Conservation (phyloP, 2,329 filamentous ascomycete species). For the Neofusicoccum cordaticola region DNA sequence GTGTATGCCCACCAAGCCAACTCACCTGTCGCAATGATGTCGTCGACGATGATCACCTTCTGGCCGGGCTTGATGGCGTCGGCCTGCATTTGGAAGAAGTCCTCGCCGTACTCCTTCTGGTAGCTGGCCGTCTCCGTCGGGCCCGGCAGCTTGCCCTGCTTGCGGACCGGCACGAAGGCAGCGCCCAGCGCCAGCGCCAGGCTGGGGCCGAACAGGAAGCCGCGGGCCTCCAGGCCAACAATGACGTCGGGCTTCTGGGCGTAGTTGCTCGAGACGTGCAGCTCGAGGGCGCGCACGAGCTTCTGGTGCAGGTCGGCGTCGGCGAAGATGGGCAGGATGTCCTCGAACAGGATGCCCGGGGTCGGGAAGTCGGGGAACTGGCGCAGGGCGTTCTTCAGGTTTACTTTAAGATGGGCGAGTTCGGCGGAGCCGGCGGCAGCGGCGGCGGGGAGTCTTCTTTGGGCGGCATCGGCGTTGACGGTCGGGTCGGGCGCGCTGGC, state of each 20-base stretch:
- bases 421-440: slow-evolving; percentile 50
- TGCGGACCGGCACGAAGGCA: slow-evolving; percentile 88
- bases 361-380: slow-evolving; percentile 90
- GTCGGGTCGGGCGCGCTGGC: slow-evolving; percentile 33
- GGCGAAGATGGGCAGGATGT: slow-evolving; percentile 95
- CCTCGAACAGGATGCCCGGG: slow-evolving; percentile 91
- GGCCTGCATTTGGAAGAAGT: slow-evolving; percentile 93
- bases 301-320: slow-evolving; percentile 69
- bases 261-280: slow-evolving; percentile 70
- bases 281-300: slow-evolving; percentile 79
- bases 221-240: slow-evolving; percentile 88
- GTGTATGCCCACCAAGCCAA: slow-evolving; percentile 24
- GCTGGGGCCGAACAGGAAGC: slow-evolving; percentile 91
- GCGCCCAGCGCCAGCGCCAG: slow-evolving; percentile 80
- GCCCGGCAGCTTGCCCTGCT: slow-evolving; percentile 93
- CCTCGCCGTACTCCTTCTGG: slow-evolving; percentile 93
- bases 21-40: slow-evolving; percentile 97
- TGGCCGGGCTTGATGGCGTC: slow-evolving; percentile 81
- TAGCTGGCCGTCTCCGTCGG: slow-evolving; percentile 81
- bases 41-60: slow-evolving; percentile 90
- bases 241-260: slow-evolving; percentile 76
- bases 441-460: slow-evolving; percentile 50
- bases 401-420: slow-evolving; percentile 64
- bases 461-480: slow-evolving; percentile 38
- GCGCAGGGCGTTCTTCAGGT: slow-evolving; percentile 69